Conservation (phyloP, 345 rosid species). For the Angophora floribunda region DNA sequence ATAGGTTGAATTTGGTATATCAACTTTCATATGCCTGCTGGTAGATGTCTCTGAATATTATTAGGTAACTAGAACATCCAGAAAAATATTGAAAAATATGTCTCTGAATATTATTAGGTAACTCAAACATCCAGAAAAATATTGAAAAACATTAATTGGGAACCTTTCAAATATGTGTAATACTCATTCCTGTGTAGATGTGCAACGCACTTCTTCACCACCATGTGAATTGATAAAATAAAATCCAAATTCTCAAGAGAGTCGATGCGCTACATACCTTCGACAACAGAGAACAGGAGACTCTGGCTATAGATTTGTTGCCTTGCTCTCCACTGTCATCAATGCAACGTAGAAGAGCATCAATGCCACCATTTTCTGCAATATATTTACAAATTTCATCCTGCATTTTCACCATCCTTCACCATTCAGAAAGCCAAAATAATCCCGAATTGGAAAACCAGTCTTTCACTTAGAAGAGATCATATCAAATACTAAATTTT, state of each 20-base stretch:
- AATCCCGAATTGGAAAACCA: not conserved
- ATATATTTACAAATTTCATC: conserved; percentile 83
- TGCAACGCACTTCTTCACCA: not conserved
- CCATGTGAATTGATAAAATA: not conserved
- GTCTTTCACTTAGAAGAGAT: not conserved
- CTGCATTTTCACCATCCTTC: conserved; percentile 15
- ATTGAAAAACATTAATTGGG: not conserved
- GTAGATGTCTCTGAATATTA: not conserved
- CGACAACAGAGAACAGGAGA: conserved; percentile 70
- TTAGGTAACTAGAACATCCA: not conserved
- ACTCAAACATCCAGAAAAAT: not conserved
- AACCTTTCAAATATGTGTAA: not conserved
- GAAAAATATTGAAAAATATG: not conserved
- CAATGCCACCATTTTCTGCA: conserved; percentile 85
- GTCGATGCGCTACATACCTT: conserved; percentile 27
- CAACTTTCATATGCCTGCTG: not conserved
- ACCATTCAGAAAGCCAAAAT: not conserved
- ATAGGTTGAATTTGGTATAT: not conserved
- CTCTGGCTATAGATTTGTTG: conserved; percentile 57
- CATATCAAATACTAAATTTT: not conserved
- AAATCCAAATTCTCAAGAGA: not conserved
- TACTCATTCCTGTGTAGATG: not conserved
- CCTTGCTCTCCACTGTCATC: conserved; percentile 77
- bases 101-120: not conserved
- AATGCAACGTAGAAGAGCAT: conserved; percentile 59